These are phyloP conservation scores for Umbellularia californica DNA, from an alignment of 164 flowering plant species.

Conservation along the genomic window DNA sequence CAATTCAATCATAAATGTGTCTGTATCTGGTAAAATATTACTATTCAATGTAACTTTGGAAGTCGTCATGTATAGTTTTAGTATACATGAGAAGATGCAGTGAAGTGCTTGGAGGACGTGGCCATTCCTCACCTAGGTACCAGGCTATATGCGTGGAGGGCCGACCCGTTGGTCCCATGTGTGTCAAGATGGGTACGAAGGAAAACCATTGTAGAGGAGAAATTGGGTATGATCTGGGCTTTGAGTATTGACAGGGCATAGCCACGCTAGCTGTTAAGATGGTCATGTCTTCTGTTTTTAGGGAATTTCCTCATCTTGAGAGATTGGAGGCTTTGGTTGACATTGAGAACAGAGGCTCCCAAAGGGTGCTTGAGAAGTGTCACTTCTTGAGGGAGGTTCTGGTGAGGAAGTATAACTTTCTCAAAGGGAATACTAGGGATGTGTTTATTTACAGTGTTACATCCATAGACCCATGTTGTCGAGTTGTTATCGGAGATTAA, in stretches of 20 bases:
- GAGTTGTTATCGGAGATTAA: too few relatives aligned
- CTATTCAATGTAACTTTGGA: too few relatives aligned
- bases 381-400: slow-evolving; percentile 40
- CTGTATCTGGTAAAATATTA: too few relatives aligned
- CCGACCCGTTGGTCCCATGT: slow-evolving; percentile 32
- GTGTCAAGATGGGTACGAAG: slow-evolving; percentile 19
- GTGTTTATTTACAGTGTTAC: slow-evolving; percentile 19
- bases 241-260: slow-evolving; percentile 14
- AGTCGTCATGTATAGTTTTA: too few relatives aligned
- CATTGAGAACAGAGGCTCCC: slow-evolving; percentile 33
- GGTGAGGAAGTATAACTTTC: slow-evolving; percentile 29
- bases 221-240: slow-evolving; percentile 24
- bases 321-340: slow-evolving; percentile 33
- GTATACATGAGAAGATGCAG: slow-evolving; percentile 18
- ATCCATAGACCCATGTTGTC: neutral
- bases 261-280: slow-evolving; percentile 30
- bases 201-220: slow-evolving; percentile 24
- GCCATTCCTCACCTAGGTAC: slow-evolving; percentile 23
- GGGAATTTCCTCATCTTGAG: slow-evolving; percentile 25
- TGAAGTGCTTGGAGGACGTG: slow-evolving; percentile 18
- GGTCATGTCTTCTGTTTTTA: slow-evolving; percentile 28
- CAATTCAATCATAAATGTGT: too few relatives aligned
- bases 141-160: slow-evolving; percentile 37
- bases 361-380: slow-evolving; percentile 43
- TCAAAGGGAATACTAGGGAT: slow-evolving; percentile 30